Evolutionary conservation across 2,329 filamentous ascomycete genomes (phyloP), one percentile per base, ranked within the genome.

Genomic region (Colletotrichum theobromicola): DNA sequence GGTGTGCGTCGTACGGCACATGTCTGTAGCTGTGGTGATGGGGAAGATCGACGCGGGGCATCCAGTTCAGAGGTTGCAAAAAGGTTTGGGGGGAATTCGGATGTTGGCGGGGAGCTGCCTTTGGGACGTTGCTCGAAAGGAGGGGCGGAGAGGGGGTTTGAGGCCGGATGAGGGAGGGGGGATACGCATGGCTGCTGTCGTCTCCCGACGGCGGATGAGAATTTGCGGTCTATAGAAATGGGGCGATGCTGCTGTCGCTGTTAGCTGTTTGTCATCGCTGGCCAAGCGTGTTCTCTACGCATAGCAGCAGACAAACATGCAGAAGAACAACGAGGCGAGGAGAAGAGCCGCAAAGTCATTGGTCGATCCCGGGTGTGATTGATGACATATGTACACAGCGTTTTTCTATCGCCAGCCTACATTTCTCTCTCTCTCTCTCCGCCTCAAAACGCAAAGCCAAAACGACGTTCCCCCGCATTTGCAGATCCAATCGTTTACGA

Each of bases 331-430:
- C 4, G 10, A 37, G 18, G 7, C 16, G 5, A 30, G 35, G 18
- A 32, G 13, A 55, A 50, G 21, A 63, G 35, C 21, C 30, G 68
- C 26, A 72, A 46, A 65, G 32, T 32, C 57, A 46, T 61, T 66
- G 68, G 46, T 58, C 30, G 72, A 74, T 74, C 67, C 68, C 68
- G 67, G 64, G 70, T 75, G 70, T 75, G 70, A 72, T 76, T 74
- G 66, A 76, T 76, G 75, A 74, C 75, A 76, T 76, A 76, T 76
- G 70, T 76, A 76, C 75, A 76, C 74, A 76, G 70, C 74, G 68
- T 72, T 57, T 72, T 57, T 76, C 67, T 71, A 72, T 76, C 72
- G 74, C 74, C 21, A 67, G 67, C 71, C 71, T 71, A 76, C 74
- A 76, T 70, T 50, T 64, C 26, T 50, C 61, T 32, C 32, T 67